Evolutionary conservation across 2,329 filamentous ascomycete species (phyloP).

Genomic region (Aspergillus fijiensis): DNA sequence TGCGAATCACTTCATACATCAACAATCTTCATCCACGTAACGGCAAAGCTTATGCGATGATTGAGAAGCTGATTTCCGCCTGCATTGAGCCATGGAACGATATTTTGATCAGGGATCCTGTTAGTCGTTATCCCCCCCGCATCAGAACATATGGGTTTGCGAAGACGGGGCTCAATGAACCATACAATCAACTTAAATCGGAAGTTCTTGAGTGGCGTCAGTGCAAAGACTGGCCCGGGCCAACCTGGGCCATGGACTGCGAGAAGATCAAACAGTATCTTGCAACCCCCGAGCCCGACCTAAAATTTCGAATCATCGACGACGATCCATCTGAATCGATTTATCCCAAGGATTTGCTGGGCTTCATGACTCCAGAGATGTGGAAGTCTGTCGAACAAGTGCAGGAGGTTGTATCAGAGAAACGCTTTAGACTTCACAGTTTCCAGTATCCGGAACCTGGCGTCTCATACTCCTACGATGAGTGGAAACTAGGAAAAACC

Average conservation of each 20-base stretch:
- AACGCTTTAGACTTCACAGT: background rate
- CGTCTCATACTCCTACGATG: background rate
- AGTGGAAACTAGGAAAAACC: background rate
- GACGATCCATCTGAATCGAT: background rate
- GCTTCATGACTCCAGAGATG: background rate
- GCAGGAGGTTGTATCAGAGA: background rate
- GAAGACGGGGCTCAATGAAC: no score
- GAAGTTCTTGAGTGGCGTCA: no score
- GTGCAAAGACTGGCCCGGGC: background rate
- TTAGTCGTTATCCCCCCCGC: no score
- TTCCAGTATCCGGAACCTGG: background rate
- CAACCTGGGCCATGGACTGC: background rate
- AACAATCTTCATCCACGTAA: no score
- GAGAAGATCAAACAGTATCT: background rate
- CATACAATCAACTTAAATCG: no score
- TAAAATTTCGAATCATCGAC: background rate
- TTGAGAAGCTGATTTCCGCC: no score
- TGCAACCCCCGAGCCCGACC: background rate
- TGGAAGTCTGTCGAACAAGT: background rate
- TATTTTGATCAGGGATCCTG: no score
- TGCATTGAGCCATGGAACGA: no score
- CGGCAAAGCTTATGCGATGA: no score
- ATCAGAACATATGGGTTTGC: no score
- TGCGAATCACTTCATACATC: no score
- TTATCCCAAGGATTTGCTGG: background rate